phyloP scores from a whole-genome alignment of 164 flowering plant species.

The Vitis rotundifolia region DNA sequence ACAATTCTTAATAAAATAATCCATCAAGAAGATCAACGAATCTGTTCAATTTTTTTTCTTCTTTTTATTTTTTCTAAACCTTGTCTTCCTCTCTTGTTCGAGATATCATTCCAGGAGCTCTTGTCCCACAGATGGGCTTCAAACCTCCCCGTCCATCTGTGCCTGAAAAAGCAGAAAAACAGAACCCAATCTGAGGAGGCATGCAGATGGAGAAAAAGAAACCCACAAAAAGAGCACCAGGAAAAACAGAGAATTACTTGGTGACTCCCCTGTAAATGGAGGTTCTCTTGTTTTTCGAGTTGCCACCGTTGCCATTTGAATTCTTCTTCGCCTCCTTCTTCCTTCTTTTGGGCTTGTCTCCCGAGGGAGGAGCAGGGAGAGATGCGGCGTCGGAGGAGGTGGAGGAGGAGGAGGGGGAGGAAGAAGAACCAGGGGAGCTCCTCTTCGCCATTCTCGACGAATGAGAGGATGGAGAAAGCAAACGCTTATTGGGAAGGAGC shows the following conservation, averaged over 20 bases:
- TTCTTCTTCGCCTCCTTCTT: slow-evolving; percentile 3
- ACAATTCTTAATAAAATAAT: too few species aligned
- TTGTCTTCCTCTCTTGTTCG: slow-evolving; percentile 93
- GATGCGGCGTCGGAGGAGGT: slow-evolving; percentile 2
- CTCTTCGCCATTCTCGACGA: neutral
- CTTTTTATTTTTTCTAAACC: slow-evolving; percentile 29
- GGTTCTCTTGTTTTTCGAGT: slow-evolving; percentile 43
- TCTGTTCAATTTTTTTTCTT: too few species aligned
- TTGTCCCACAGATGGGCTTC: slow-evolving; percentile 99
- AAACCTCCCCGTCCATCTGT: slow-evolving; percentile 93
- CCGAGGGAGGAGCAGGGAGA: slow-evolving; percentile 27
- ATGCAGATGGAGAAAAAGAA: slow-evolving; percentile 18
- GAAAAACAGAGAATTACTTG: slow-evolving; percentile 37
- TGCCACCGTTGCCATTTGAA: neutral
- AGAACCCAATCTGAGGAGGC: slow-evolving; percentile 21
- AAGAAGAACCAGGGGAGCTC: slow-evolving; percentile 34
- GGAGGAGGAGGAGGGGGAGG: slow-evolving; percentile 35
- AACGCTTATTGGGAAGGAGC: too few species aligned
- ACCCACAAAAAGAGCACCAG: neutral
- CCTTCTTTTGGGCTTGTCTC: slow-evolving; percentile 21
- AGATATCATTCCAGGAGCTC: slow-evolving; percentile 67
- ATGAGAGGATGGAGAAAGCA: neutral
- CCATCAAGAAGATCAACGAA: too few species aligned
- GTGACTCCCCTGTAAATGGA: slow-evolving; percentile 95
- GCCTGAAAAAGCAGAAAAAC: slow-evolving; percentile 43